Conservation (phyloP, 192 early-diverging fungal genomes). For the Paraglomus brasilianum region DNA sequence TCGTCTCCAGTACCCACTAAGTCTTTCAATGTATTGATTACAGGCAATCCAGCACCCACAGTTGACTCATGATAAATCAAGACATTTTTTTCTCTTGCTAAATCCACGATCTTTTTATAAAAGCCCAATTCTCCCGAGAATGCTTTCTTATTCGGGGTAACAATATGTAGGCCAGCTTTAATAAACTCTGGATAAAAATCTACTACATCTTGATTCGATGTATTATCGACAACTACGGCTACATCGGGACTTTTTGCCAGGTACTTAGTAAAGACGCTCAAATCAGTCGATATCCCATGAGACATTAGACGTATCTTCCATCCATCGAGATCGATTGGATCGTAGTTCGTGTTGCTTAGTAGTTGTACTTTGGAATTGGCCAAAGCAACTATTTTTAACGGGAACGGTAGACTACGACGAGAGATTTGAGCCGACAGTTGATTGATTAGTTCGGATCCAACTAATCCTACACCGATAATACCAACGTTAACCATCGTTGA, state of each 20-base stretch:
- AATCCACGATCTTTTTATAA: slow-evolving; percentile 71
- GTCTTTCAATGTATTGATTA: slow-evolving; percentile 88
- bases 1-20: slow-evolving; percentile 91
- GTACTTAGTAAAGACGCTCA: slow-evolving; percentile 56
- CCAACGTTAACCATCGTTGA: slow-evolving; percentile 75
- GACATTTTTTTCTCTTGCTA: slow-evolving; percentile 51
- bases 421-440: slow-evolving; percentile 66
- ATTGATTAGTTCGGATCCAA: slow-evolving; percentile 84
- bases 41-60: slow-evolving; percentile 95
- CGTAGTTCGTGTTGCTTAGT: slow-evolving; percentile 47
- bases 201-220: slow-evolving; percentile 79
- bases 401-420: slow-evolving; percentile 43
- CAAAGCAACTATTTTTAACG: slow-evolving; percentile 73
- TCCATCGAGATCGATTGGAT: slow-evolving; percentile 44
- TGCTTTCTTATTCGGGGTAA: slow-evolving; percentile 98
- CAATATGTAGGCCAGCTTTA: slow-evolving; percentile 73
- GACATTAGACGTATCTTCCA: slow-evolving; percentile 51
- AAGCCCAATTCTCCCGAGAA: slow-evolving; percentile 76
- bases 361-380: slow-evolving; percentile 75
- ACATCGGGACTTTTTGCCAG: slow-evolving; percentile 52
- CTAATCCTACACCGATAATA: slow-evolving; percentile 92
- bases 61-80: slow-evolving; percentile 91
- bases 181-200: slow-evolving; percentile 83
- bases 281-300: slow-evolving; percentile 42
- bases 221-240: slow-evolving; percentile 87